A percentile compares a stretch with the other conserved stretches of the same genome.
phyloP scores from a whole-genome alignment of 2,329 filamentous ascomycete genomes.

The Amesomyces nigricolor region DNA sequence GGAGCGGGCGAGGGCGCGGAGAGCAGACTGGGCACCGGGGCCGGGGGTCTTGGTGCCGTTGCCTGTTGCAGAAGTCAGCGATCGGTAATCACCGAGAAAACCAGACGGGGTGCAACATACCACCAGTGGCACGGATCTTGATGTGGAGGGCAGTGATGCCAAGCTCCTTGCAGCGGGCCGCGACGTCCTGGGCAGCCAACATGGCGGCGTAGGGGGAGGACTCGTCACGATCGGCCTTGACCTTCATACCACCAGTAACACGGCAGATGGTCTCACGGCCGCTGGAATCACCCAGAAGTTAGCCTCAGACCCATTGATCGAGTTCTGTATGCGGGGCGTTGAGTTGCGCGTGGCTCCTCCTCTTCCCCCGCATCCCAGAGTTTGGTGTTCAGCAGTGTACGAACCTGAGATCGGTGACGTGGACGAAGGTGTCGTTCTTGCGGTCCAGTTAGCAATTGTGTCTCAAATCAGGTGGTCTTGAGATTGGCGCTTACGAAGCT shows the following conservation, averaged over 20 bases:
- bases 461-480: background rate
- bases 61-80: slow-evolving; percentile 39
- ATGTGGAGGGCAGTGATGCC: slow-evolving; percentile 93
- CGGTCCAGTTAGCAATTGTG: slow-evolving; percentile 3
- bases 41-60: slow-evolving; percentile 99
- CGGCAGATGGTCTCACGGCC: slow-evolving; percentile 99
- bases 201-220: slow-evolving; percentile 99
- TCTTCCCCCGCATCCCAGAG: slow-evolving; percentile 12
- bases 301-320: slow-evolving; percentile 40
- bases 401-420: slow-evolving; percentile 97
- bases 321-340: slow-evolving; percentile 1
- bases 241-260: slow-evolving; percentile 99
- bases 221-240: slow-evolving; percentile 99
- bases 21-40: slow-evolving; percentile 96
- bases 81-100: slow-evolving; percentile 1
- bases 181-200: slow-evolving; percentile 99
- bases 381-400: slow-evolving; percentile 34
- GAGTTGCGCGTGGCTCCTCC: slow-evolving; percentile 5
- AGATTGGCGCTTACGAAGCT: slow-evolving; percentile 53
- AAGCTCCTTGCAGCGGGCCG: slow-evolving; percentile 70
- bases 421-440: slow-evolving; percentile 81
- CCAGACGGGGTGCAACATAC: slow-evolving; percentile 45
- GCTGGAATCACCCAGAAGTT: slow-evolving; percentile 69
- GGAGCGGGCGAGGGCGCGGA: slow-evolving; percentile 96
- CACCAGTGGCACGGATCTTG: slow-evolving; percentile 99